A percentile compares a stretch with the other conserved stretches of the same genome.
phyloP scores from a whole-genome alignment of 2,329 filamentous ascomycete species.

The Clarireedia paspali region DNA sequence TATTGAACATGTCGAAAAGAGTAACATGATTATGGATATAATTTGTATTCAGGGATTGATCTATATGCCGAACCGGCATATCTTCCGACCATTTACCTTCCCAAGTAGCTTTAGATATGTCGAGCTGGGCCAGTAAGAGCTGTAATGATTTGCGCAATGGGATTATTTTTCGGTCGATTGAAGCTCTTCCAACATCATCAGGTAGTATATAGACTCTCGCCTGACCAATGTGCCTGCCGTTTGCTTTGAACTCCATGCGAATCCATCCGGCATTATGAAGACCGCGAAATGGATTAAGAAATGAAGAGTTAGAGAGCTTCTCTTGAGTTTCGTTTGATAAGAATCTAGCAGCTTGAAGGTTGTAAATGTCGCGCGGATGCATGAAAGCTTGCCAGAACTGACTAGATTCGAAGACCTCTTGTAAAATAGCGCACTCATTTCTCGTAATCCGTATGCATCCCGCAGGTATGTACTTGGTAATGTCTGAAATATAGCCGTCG shows the following conservation, averaged over 20 bases:
- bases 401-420: conserved; percentile 10
- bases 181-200: conserved; percentile 51
- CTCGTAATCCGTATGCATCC: conserved; percentile 20
- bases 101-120: conserved; percentile 52
- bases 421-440: conserved; percentile 6
- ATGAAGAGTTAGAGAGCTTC: conserved; percentile 12
- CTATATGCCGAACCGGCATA: conserved; percentile 30
- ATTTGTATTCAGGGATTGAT: conserved; percentile 28
- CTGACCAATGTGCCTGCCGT: conserved; percentile 19
- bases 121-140: conserved; percentile 43
- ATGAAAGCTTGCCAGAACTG: conserved; percentile 17
- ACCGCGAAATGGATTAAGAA: conserved; percentile 11
- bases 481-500: conserved; percentile 13
- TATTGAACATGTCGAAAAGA: conserved; percentile 66
- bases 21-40: conserved; percentile 37
- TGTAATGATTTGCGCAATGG: conserved; percentile 39
- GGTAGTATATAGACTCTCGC: conserved; percentile 56
- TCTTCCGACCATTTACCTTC: conserved; percentile 32
- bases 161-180: conserved; percentile 41
- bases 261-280: conserved; percentile 25
- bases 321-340: conserved; percentile 17
- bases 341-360: neutral
- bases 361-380: conserved; percentile 13
- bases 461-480: conserved; percentile 23
- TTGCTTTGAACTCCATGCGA: conserved; percentile 23